Percentiles rank a stretch among this genome's conserved stretches.
Evolutionary conservation across 2,329 filamentous ascomycete genomes (phyloP).

Genomic region (Trichoderma cornu-damae): DNA sequence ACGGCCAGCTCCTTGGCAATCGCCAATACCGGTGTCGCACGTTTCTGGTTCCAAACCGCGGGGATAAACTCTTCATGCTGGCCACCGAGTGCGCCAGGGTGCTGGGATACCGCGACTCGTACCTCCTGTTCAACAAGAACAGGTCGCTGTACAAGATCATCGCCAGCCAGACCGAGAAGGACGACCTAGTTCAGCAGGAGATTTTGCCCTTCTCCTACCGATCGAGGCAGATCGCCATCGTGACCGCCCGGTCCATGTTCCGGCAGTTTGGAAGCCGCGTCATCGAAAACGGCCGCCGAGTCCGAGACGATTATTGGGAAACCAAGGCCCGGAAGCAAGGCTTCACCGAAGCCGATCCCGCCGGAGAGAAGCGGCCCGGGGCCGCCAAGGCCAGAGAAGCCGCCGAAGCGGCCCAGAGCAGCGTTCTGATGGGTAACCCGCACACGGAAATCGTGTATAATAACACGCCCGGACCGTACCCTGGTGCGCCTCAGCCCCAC

Average conservation of each 20-base stretch:
- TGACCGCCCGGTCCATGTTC: constrained; percentile 97
- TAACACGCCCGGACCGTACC: constrained; percentile 62
- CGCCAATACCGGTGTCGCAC: constrained; percentile 91
- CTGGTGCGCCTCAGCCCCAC: constrained; percentile 61
- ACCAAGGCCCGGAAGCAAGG: constrained; percentile 94
- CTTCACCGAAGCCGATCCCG: constrained; percentile 93
- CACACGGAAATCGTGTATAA: constrained; percentile 88
- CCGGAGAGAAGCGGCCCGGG: constrained; percentile 92
- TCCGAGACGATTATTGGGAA: constrained; percentile 98
- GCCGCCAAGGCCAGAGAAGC: constrained; percentile 84
- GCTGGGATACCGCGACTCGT: constrained; percentile 92
- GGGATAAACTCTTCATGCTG: constrained; percentile 95
- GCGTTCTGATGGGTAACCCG: constrained; percentile 58
- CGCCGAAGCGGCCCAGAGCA: constrained; percentile 59
- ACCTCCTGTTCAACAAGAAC: constrained; percentile 97
- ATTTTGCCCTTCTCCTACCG: constrained; percentile 96
- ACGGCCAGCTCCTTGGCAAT: constrained; percentile 74
- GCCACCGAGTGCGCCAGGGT: constrained; percentile 95
- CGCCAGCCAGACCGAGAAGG: constrained; percentile 90
- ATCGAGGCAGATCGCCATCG: constrained; percentile 97
- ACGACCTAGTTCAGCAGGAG: constrained; percentile 90
- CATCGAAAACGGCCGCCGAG: constrained; percentile 80
- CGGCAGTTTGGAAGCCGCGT: constrained; percentile 94
- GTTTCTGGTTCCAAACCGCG: constrained; percentile 84
- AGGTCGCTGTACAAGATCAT: constrained; percentile 96